A percentile compares a stretch with the other conserved stretches of the same genome.
Conservation (phyloP, 257 asterid species). For the Jacaranda copaia region DNA sequence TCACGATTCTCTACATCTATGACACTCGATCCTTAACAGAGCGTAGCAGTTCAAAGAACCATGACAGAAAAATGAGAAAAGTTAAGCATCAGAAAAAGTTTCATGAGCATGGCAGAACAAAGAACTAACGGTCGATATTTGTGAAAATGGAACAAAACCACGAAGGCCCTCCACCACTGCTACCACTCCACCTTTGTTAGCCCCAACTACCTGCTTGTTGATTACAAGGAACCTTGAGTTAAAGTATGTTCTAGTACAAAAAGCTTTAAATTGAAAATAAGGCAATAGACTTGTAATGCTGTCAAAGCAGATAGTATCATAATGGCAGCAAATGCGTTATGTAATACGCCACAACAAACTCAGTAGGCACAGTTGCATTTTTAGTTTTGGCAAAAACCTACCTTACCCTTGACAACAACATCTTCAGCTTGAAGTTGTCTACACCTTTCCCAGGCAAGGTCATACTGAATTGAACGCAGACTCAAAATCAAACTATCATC, state of each 20-base stretch:
- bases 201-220: constrained; percentile 71
- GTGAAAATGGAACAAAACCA: constrained; percentile 96
- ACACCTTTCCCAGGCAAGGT: constrained; percentile 97
- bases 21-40: background rate
- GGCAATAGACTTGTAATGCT: background rate
- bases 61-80: background rate
- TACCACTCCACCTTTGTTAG: constrained; percentile 95
- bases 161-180: constrained; percentile 92
- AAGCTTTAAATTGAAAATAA: too few species aligned
- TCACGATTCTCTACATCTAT: background rate
- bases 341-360: constrained; percentile 15
- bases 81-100: constrained; percentile 12
- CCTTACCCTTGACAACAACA: constrained; percentile 92
- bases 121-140: constrained; percentile 78
- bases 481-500: constrained; percentile 94
- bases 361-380: constrained; percentile 3
- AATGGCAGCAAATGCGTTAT: background rate
- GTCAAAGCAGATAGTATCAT: too few species aligned
- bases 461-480: constrained; percentile 78
- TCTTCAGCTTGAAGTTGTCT: constrained; percentile 98
- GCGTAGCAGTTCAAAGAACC: constrained; percentile 19
- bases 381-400: constrained; percentile 37
- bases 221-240: constrained; percentile 23
- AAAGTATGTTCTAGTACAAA: background rate
- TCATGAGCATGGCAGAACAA: constrained; percentile 17